phyloP scores from a whole-genome alignment of 2,329 filamentous ascomycete genomes.

The Penicillium hesseltinei region DNA sequence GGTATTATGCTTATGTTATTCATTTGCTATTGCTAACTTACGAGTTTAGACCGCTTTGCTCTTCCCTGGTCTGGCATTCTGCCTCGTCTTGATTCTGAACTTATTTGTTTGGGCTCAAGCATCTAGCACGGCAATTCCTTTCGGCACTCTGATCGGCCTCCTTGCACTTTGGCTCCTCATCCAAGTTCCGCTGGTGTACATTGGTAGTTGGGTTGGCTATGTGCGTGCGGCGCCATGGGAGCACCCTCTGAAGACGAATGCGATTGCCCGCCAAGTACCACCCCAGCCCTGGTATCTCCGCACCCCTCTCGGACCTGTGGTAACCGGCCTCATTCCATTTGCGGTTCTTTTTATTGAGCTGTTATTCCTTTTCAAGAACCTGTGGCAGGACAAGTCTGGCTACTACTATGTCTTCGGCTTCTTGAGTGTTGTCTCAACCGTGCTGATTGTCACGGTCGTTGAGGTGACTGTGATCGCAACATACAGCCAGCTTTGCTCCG shows the following conservation, averaged over 20 bases:
- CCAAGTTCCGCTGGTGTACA: conserved; percentile 79
- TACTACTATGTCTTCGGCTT: conserved; percentile 94
- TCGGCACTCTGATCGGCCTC: conserved; percentile 72
- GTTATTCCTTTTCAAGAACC: conserved; percentile 78
- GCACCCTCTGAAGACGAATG: conserved; percentile 75
- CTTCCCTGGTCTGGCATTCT: conserved; percentile 75
- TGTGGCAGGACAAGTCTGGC: conserved; percentile 87
- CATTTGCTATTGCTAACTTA: conserved; percentile 16
- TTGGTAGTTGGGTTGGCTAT: conserved; percentile 76
- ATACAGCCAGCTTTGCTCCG: conserved; percentile 77
- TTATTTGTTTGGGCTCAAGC: conserved; percentile 89
- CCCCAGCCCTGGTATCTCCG: conserved; percentile 72
- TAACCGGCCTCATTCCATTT: conserved; percentile 78
- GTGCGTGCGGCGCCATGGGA: conserved; percentile 67
- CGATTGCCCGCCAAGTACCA: conserved; percentile 71
- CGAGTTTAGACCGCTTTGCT: conserved; percentile 62
- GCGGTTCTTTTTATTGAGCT: conserved; percentile 86
- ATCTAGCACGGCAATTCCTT: conserved; percentile 81
- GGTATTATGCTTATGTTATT: conserved; percentile 19
- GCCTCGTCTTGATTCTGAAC: conserved; percentile 74
- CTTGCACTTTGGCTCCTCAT: conserved; percentile 79
- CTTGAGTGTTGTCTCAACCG: conserved; percentile 68
- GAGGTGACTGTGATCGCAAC: conserved; percentile 81
- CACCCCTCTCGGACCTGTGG: conserved; percentile 61
- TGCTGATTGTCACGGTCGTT: conserved; percentile 72